phyloP scores from a whole-genome alignment of 164 flowering plant genomes.

The Sedum album region DNA sequence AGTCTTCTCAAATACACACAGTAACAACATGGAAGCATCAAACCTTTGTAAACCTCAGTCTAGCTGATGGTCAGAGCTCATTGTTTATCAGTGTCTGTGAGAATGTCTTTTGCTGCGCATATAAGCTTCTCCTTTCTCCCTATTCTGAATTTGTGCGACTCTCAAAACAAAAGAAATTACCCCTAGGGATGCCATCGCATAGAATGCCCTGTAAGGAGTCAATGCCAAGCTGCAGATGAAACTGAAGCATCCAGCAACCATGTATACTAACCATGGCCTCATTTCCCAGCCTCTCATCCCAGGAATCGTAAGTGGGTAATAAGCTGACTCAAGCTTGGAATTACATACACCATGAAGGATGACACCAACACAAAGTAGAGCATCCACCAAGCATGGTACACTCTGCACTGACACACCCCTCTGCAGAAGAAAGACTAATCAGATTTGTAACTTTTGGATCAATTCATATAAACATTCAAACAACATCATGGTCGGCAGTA shows the following conservation, averaged over 20 bases:
- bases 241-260: conserved; percentile 60
- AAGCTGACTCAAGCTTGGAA: conserved; percentile 49
- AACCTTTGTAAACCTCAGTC: neutral
- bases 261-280: conserved; percentile 48
- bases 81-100: conserved; percentile 48
- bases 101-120: conserved; percentile 59
- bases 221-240: conserved; percentile 55
- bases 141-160: conserved; percentile 35
- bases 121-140: conserved; percentile 41
- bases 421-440: conserved; percentile 36
- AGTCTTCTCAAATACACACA: neutral
- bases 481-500: neutral
- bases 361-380: conserved; percentile 59
- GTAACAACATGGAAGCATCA: neutral
- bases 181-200: conserved; percentile 78
- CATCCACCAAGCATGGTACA: conserved; percentile 75
- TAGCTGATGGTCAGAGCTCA: neutral
- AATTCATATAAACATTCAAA: neutral
- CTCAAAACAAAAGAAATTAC: conserved; percentile 36
- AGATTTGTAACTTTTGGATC: neutral
- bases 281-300: conserved; percentile 32
- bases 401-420: conserved; percentile 56
- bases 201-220: conserved; percentile 70
- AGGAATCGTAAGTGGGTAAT: conserved; percentile 35
- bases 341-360: conserved; percentile 65